These are phyloP conservation scores for Cyclostephanos invisitatus DNA, from an alignment of 108 stramenopile genomes.

Conservation along the genomic window DNA sequence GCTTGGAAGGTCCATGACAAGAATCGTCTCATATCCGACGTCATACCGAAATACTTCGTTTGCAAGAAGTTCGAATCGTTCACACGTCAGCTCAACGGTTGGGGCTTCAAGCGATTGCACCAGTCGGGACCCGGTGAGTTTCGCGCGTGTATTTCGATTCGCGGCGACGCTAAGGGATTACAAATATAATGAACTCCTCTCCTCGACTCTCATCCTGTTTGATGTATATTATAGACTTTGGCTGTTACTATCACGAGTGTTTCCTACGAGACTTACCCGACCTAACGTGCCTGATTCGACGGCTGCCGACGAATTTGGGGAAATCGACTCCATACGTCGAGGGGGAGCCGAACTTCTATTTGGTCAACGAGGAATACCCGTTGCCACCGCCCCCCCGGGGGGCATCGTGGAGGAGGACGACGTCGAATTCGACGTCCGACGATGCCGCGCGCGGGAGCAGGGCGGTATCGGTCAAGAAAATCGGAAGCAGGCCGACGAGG, in stretches of 20 bases:
- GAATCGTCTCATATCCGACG: constrained; percentile 1
- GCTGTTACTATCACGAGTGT: constrained; percentile 20
- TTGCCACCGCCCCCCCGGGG: background rate
- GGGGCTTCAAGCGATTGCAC: constrained; percentile 17
- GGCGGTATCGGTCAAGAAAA: background rate
- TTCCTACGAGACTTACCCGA: constrained; percentile 13
- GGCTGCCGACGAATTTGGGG: constrained; percentile 4
- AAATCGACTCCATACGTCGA: constrained; percentile 1
- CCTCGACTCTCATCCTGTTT: too few species aligned
- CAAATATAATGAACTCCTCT: background rate
- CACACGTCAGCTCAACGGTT: constrained; percentile 7
- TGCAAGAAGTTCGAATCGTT: constrained; percentile 16
- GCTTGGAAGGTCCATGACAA: constrained; percentile 3
- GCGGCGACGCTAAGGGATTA: too few species aligned
- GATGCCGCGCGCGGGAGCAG: too few species aligned
- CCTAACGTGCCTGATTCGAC: constrained; percentile 11
- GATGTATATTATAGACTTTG: constrained; percentile 1
- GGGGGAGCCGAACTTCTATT: constrained; percentile 13
- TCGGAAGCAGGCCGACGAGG: background rate
- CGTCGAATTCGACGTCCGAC: too few species aligned
- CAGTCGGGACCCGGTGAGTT: constrained; percentile 9
- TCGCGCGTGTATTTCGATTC: background rate
- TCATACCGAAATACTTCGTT: constrained; percentile 4
- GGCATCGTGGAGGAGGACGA: background rate
- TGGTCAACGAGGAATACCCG: constrained; percentile 3